A percentile compares a stretch with the other conserved stretches of the same genome.
Evolutionary conservation across 169 alveolate genomes (phyloP).

Genomic region (Plasmodium coatneyi): DNA sequence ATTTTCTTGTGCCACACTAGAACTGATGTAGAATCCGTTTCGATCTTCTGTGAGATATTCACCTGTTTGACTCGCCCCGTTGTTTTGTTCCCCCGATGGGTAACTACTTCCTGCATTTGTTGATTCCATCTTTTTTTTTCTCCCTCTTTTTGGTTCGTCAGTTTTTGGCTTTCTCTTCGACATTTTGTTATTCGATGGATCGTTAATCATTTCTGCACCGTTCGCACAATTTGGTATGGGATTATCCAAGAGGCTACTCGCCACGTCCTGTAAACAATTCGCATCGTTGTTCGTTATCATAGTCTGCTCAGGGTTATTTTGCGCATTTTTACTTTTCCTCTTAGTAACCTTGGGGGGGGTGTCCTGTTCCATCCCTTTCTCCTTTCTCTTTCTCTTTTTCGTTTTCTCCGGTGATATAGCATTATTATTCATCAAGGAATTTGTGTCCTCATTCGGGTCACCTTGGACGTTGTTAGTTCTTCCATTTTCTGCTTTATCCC

Average conservation of each 20-base stretch:
- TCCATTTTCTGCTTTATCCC: neutral
- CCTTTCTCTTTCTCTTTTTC: slow-evolving; percentile 7
- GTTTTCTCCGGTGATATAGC: neutral
- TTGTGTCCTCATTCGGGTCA: neutral
- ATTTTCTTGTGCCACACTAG: neutral
- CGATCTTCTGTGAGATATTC: neutral
- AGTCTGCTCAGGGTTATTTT: neutral
- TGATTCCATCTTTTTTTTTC: neutral
- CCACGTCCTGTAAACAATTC: neutral
- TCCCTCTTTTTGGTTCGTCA: slow-evolving; percentile 11
- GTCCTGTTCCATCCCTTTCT: neutral
- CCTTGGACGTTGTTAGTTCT: neutral
- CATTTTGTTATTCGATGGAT: neutral
- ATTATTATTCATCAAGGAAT: neutral
- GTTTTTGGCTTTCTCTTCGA: neutral
- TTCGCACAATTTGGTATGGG: neutral
- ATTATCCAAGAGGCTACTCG: neutral
- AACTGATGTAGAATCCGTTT: neutral
- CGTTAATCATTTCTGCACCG: neutral
- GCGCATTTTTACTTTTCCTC: neutral
- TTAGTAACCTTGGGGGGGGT: neutral
- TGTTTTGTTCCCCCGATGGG: neutral
- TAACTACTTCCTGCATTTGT: neutral
- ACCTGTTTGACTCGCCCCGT: neutral
- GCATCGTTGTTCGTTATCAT: neutral